A percentile compares a stretch with the other conserved stretches of the same genome.
Conservation (phyloP, 2,329 filamentous ascomycete species). For the Aspergillus sp. region DNA sequence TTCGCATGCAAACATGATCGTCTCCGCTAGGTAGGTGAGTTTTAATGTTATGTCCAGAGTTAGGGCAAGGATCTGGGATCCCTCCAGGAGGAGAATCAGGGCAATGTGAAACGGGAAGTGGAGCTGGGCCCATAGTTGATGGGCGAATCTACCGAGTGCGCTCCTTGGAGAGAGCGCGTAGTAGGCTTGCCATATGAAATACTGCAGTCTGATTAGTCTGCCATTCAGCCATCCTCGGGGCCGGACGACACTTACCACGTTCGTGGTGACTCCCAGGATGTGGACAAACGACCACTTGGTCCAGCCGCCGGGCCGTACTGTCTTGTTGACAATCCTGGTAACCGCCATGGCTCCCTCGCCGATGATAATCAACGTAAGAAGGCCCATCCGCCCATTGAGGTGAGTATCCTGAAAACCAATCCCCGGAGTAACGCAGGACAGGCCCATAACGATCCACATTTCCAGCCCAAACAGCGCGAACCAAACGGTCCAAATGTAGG, state of each 20-base stretch:
- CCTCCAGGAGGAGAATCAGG: constrained; percentile 56
- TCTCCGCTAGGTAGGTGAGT: constrained; percentile 30
- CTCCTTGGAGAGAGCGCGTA: constrained; percentile 47
- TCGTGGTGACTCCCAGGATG: constrained; percentile 28
- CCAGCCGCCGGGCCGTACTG: constrained; percentile 31
- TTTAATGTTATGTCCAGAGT: constrained; percentile 37
- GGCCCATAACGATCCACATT: constrained; percentile 41
- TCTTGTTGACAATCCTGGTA: constrained; percentile 46
- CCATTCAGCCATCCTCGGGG: background rate
- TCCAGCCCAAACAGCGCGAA: constrained; percentile 49
- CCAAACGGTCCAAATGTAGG: constrained; percentile 42
- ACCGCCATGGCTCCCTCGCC: constrained; percentile 58
- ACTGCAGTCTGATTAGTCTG: constrained; percentile 15
- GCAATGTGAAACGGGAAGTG: constrained; percentile 57
- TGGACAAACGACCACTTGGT: constrained; percentile 32
- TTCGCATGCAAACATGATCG: constrained; percentile 32
- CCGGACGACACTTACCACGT: constrained; percentile 22
- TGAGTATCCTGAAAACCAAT: constrained; percentile 55
- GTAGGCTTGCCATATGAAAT: constrained; percentile 56
- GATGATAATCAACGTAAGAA: constrained; percentile 57
- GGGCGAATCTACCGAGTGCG: constrained; percentile 45
- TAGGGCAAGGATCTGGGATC: constrained; percentile 48
- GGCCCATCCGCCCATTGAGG: constrained; percentile 53
- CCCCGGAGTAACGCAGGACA: constrained; percentile 47
- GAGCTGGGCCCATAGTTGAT: constrained; percentile 43